Base-by-base conservation (phyloP, 106 monocot genomes). In the Allium fistulosum region DNA sequence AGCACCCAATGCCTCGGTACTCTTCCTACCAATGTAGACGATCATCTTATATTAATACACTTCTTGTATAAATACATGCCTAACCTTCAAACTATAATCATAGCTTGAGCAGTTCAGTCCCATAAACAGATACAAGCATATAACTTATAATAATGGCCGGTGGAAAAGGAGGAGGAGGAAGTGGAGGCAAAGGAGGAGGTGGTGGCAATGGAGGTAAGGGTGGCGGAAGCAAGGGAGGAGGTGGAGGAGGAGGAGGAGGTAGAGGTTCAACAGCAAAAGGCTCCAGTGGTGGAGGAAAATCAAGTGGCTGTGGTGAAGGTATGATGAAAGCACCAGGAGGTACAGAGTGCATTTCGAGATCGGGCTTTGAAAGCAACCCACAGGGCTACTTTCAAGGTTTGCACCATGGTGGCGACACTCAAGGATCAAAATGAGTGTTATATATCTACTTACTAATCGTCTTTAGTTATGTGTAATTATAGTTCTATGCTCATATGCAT, bases 301-400 rank as follows among this genome's bases (percentile, higher is more conserved):
- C 22, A 22, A 15, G n/a, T 2, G 62, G 76, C 7, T 63, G 77
- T 48, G 70, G 77, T 15, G 18, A 11, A 17, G 63, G 53, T 1
- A 66, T 17, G 66, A 78, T 72, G 72, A 72, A 71, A 15, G 59
- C 78, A 0, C 66, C 66, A 2, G 78, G 78, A 1, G 67, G 66
- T 1, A 46, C 58, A 11, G 78, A 59, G 2, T 46, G 67, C 18
- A 78, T 72, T 10, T 78, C 72, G 0, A 66, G 78, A 52, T 2
- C 51, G 14, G 72, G 49, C 8, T 78, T 78, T 48, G 78, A 78
- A 14, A 67, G 78, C 15, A 78, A 78, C 53, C 66, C 78, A 8
- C 65, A 67, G 51, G 78, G 72, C 10, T 78, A 78, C 78, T 78
- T 78, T 45, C 58, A 67, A 7, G 66, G 17, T 46, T 67, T 78